Conservation (phyloP, 257 asterid genomes). For the Solanum okadae region DNA sequence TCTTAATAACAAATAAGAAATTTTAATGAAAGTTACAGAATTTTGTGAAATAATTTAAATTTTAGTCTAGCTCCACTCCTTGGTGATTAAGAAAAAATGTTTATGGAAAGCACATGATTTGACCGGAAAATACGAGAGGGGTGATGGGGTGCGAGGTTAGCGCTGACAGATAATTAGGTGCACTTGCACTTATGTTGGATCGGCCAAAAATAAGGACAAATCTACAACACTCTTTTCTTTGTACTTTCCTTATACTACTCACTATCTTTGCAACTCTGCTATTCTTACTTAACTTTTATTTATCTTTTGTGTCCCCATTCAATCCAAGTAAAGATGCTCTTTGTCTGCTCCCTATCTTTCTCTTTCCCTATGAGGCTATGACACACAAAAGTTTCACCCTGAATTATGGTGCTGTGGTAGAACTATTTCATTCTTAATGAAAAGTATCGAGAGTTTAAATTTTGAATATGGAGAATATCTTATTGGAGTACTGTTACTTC, state of each 20-base stretch:
- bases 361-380: too few species aligned
- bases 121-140: slow-evolving; percentile 7
- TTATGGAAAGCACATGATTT: neutral
- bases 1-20: neutral
- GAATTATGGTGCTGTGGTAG: accelerated
- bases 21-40: neutral
- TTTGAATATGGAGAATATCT: accelerated
- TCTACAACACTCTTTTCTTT: neutral
- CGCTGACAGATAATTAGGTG: slow-evolving; percentile 16
- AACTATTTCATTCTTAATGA: too few species aligned
- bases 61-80: neutral
- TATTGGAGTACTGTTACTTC: accelerated
- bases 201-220: neutral
- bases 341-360: neutral
- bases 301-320: neutral
- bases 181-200: neutral
- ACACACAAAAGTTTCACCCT: neutral
- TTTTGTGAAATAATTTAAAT: neutral
- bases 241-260: neutral
- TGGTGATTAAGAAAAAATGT: neutral
- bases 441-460: accelerated
- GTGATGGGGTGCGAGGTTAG: slow-evolving; percentile 15
- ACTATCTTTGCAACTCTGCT: neutral
- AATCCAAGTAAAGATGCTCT: neutral
- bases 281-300: neutral